Conservation (phyloP, 106 monocot genomes). For the Platanthera zijinensis region DNA sequence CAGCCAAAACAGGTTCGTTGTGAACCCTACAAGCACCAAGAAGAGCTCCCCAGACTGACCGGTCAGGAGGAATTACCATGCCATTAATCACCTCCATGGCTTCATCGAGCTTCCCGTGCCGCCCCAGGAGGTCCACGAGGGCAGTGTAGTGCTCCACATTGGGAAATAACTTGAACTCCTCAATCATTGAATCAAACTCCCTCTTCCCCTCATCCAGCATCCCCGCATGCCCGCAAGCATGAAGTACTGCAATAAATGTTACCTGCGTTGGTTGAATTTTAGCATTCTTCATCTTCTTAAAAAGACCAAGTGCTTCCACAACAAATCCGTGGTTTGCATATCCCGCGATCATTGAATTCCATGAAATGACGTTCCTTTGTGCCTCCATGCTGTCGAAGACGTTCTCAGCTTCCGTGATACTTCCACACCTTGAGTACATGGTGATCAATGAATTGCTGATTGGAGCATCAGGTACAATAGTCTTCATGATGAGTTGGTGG, state of each 20-base stretch:
- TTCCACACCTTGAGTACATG: conserved; percentile 80
- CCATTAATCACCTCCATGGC: conserved; percentile 54
- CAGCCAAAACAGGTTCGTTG: conserved; percentile 37
- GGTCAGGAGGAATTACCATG: conserved; percentile 61
- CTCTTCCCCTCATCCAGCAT: conserved; percentile 59
- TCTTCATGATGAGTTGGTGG: conserved; percentile 64
- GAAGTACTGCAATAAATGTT: conserved; percentile 66
- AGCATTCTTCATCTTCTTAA: conserved; percentile 44
- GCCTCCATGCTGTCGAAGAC: conserved; percentile 43
- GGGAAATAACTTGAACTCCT: conserved; percentile 40
- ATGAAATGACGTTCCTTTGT: conserved; percentile 53
- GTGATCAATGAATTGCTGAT: conserved; percentile 81
- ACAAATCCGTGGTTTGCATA: conserved; percentile 72
- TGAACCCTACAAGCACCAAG: conserved; percentile 76
- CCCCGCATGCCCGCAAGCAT: conserved; percentile 73
- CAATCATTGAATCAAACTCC: conserved; percentile 65
- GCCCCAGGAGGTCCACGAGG: conserved; percentile 73
- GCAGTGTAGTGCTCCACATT: conserved; percentile 78
- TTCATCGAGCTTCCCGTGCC: conserved; percentile 64
- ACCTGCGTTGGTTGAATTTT: conserved; percentile 63
- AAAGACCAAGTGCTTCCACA: conserved; percentile 46
- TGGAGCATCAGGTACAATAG: conserved; percentile 38
- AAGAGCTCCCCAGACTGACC: conserved; percentile 75
- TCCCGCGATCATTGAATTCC: conserved; percentile 85
- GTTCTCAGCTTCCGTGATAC: conserved; percentile 33